phyloP scores from a whole-genome alignment of 2,329 filamentous ascomycete genomes.

The Colletotrichum sidae region DNA sequence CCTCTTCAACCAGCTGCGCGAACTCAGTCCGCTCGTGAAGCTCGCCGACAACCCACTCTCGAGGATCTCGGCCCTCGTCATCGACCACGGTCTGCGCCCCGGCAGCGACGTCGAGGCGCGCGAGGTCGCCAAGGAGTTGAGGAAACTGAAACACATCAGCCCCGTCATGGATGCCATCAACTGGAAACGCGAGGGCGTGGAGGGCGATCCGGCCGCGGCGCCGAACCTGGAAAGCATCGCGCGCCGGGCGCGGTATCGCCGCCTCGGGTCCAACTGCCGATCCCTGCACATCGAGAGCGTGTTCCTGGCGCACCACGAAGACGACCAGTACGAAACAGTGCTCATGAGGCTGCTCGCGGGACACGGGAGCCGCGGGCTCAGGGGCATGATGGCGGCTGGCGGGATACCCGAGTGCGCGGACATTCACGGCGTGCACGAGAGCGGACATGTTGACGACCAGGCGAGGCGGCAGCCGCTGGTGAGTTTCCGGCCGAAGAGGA shows the following conservation, averaged over 20 bases:
- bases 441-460: conserved; percentile 67
- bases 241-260: conserved; percentile 78
- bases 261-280: conserved; percentile 72
- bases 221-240: conserved; percentile 83
- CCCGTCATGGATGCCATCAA: conserved; percentile 48
- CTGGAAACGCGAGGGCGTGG: conserved; percentile 57
- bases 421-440: conserved; percentile 77
- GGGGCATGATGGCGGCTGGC: conserved; percentile 73
- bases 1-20: conserved; percentile 69
- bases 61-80: conserved; percentile 58
- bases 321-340: conserved; percentile 92
- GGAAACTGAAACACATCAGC: conserved; percentile 46
- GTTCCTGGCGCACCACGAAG: conserved; percentile 86
- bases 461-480: conserved; percentile 48
- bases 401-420: conserved; percentile 88
- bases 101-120: conserved; percentile 65
- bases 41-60: conserved; percentile 59
- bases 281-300: conserved; percentile 66
- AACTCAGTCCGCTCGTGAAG: conserved; percentile 46
- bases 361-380: conserved; percentile 76
- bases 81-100: conserved; percentile 69
- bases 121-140: conserved; percentile 55
- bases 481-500: conserved; percentile 48
- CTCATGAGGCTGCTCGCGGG: conserved; percentile 80
- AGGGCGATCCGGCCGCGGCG: conserved; percentile 49